Base-by-base conservation (phyloP, 768 basidiomycete species). In the Hydnomerulius pinastri region DNA sequence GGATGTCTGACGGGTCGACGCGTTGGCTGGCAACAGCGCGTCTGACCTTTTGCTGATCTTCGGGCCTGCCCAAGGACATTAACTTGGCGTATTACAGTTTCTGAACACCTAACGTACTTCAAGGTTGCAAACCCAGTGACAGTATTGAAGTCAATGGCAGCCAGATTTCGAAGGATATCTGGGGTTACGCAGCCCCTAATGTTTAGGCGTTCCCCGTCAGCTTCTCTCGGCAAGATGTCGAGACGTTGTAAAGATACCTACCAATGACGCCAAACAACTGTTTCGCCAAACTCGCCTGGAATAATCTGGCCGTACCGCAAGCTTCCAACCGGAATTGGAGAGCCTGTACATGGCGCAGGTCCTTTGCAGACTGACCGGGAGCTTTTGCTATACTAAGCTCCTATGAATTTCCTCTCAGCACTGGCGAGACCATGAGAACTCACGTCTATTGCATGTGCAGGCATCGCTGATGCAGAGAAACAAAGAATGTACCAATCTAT, bases 251-350 rank as follows among this genome's bases (percentile, higher is more conserved):
- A 30, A 24, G 33, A 51, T 40, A 51, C 73, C 59, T 67, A 87
- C 87, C 89, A 91, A 57, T 91, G 89, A 35, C 81, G 73, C 90
- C 90, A 91, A 60, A 83, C 75, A 3, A 90, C 80, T 1, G 75
- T 79, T 64, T 87, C 85, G 40, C 85, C 81, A 43, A 75, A 81
- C 32, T 75, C 67, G 17, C 64, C 70, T 8, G 61, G 59, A 6
- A 65, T 66, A 6, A 75, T 75, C 44, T 72, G 68, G 0, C 89
- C 89, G 58, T 90, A 89, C n/a, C 89, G 72, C 50, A 91, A 67
- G 15, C 73, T 74, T 2, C 84, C 86, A 13, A 73, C 64, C n/a
- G 73, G 68, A 32, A 91, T 78, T 0, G 59, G 42, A 1, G 79
- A 65, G 29, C 79, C 82, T 18, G 75, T 76, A 66, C 87, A 90